Conservation (phyloP, 176 grass and related monocot species). For the Aechmea fasciata region DNA sequence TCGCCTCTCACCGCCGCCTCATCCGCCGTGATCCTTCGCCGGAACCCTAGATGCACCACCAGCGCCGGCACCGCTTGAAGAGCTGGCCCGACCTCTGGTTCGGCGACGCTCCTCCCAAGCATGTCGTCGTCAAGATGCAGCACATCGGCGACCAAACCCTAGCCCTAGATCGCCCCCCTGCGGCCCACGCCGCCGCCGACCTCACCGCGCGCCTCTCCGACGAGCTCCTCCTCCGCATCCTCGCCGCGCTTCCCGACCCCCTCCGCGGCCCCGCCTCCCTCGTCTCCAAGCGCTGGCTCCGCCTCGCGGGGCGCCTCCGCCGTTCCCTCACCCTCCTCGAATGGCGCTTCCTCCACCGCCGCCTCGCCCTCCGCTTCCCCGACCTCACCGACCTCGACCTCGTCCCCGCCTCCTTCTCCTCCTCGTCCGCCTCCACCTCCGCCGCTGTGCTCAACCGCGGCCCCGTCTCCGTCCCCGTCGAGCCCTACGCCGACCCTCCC, state of each 20-base stretch:
- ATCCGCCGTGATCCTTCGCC: background rate
- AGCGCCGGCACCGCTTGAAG: conserved; percentile 21
- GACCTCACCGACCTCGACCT: conserved; percentile 69
- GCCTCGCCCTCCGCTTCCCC: conserved; percentile 56
- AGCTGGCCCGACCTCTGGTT: conserved; percentile 35
- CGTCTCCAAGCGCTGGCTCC: conserved; percentile 76
- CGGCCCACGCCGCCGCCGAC: background rate
- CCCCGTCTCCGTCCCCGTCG: conserved; percentile 43
- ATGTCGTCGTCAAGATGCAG: conserved; percentile 24
- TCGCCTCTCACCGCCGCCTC: background rate
- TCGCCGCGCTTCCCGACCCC: conserved; percentile 44
- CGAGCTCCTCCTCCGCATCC: conserved; percentile 45
- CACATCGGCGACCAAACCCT: conserved; percentile 32
- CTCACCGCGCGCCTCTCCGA: conserved; percentile 28
- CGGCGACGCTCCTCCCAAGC: conserved; percentile 13
- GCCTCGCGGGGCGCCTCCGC: conserved; percentile 63
- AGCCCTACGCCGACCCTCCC: conserved; percentile 36
- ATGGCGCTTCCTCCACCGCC: conserved; percentile 65
- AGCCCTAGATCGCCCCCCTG: conserved; percentile 14
- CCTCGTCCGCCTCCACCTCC: conserved; percentile 17
- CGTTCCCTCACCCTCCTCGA: conserved; percentile 57
- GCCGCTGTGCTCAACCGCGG: conserved; percentile 46
- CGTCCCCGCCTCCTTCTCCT: conserved; percentile 61
- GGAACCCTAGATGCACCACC: conserved; percentile 31
- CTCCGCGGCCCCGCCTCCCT: conserved; percentile 46